A percentile compares a stretch with the other conserved stretches of the same genome.
Evolutionary conservation across 2,329 filamentous ascomycete species (phyloP).

Genomic region (Ampelomyces quisqualis): DNA sequence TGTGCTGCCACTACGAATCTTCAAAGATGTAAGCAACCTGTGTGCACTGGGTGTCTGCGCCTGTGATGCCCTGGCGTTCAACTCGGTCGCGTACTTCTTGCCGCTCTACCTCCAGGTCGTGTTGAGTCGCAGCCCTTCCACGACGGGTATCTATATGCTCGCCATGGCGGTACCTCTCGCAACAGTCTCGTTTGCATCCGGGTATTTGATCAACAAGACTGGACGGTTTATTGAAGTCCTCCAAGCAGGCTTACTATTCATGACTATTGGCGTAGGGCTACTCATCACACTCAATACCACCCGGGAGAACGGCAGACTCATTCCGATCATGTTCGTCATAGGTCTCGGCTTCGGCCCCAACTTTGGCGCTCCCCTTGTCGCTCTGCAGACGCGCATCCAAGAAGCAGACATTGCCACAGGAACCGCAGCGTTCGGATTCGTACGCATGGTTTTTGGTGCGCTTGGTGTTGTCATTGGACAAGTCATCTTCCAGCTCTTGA

Average conservation of each 20-base stretch:
- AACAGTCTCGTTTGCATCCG: slow-evolving; percentile 48
- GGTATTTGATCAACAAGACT: slow-evolving; percentile 49
- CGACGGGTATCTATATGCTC: slow-evolving; percentile 61
- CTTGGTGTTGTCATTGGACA: slow-evolving; percentile 54
- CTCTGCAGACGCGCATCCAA: slow-evolving; percentile 59
- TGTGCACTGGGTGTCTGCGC: slow-evolving; percentile 56
- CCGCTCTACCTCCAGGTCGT: slow-evolving; percentile 74
- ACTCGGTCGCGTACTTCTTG: slow-evolving; percentile 68
- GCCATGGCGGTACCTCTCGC: slow-evolving; percentile 56
- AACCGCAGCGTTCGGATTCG: slow-evolving; percentile 54
- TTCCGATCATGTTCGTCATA: slow-evolving; percentile 53
- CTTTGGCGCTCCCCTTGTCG: slow-evolving; percentile 57
- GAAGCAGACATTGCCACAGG: slow-evolving; percentile 55
- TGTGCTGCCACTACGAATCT: slow-evolving; percentile 70
- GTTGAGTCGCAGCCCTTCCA: slow-evolving; percentile 59
- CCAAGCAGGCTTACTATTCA: slow-evolving; percentile 32
- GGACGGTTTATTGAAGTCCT: slow-evolving; percentile 46
- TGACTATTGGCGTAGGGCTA: slow-evolving; percentile 40
- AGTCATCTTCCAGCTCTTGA: slow-evolving; percentile 57
- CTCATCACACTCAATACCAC: slow-evolving; percentile 26
- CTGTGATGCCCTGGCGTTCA: slow-evolving; percentile 60
- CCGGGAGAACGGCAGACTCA: slow-evolving; percentile 34
- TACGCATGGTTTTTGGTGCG: slow-evolving; percentile 48
- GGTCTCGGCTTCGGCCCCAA: slow-evolving; percentile 56
- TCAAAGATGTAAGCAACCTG: slow-evolving; percentile 57